Conservation (phyloP, 139 green algal species). For the Diplosphaera chodatii region DNA sequence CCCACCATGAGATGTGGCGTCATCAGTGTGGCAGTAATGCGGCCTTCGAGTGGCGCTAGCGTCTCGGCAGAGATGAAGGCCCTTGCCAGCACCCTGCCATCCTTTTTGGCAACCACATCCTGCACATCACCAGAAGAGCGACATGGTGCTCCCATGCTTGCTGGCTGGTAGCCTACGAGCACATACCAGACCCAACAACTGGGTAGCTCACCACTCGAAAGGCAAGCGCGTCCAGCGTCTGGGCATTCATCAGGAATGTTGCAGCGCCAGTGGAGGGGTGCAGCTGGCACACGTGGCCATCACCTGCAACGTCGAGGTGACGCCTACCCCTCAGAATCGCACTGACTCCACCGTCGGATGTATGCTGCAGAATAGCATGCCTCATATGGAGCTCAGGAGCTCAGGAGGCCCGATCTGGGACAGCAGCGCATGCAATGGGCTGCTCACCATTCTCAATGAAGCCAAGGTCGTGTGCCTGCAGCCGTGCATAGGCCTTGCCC, state of each 20-base stretch:
- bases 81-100: constrained; percentile 25
- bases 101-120: constrained; percentile 1
- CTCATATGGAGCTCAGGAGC: too few relatives aligned
- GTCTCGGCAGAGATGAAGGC: constrained; percentile 18
- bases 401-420: too few relatives aligned
- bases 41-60: constrained; percentile 21
- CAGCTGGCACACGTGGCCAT: background rate
- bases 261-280: background rate
- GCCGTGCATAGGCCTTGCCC: constrained; percentile 31
- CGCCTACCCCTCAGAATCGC: too few relatives aligned
- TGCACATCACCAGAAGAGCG: background rate
- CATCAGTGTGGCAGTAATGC: constrained; percentile 19
- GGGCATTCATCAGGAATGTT: constrained; percentile 41
- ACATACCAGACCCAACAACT: too few relatives aligned
- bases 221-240: constrained; percentile 29
- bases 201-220: constrained; percentile 25
- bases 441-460: background rate
- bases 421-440: too few relatives aligned
- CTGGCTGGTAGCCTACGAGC: too few relatives aligned
- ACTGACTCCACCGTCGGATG: too few relatives aligned
- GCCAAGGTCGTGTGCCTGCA: constrained; percentile 8
- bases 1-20: constrained; percentile 1
- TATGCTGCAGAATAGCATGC: too few relatives aligned
- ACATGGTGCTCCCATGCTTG: too few relatives aligned
- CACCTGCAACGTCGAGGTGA: too few relatives aligned